Base-by-base conservation (phyloP, 169 alveolate species). In the Plasmodium ovale region DNA sequence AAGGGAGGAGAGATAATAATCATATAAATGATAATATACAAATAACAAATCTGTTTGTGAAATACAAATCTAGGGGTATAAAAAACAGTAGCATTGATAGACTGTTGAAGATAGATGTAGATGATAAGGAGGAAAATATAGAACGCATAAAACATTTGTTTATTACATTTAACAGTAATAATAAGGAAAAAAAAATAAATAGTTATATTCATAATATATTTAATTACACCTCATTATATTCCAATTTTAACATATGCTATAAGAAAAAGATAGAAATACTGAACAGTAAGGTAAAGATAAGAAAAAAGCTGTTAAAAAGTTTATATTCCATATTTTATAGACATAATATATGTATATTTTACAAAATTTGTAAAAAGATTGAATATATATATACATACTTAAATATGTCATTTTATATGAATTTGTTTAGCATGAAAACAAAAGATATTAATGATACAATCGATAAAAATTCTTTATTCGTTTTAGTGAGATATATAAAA, bases 161-260 rank as follows among this genome's bases (percentile, higher is more conserved):
- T 42, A 44, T 82, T 21, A 65, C 77, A 23, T 82, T 82, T 82
- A 65, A 65, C 44, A 72, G 65, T 44, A 65, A 82, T 59, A 64
- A 65, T 58, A 82, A 82, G 44, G 90, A 82, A 39, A 82, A 82
- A 31, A 82, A 82, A 65, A 82, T 82, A 53, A 82, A 56, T 44
- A 53, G 29, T 49, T 82, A 82, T 39, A 82, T 82, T 21, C 53
- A 69, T 10, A 82, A 82, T 49, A 65, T 82, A 65, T 65, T 82
- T 56, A 82, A 56, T 21, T 65, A 53, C 33, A 65, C 62, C 2
- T 82, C 90, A 3, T 42, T 65, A 39, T 70, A 82, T 65, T 65
- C 90, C 12, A 82, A 82, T 53, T 58, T 82, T 44, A 82, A 82
- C 58, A 49, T 65, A n/a, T 82, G 19, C 21, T 67, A 65, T 51